A percentile compares a stretch with the other conserved stretches of the same genome.
Conservation (phyloP, 768 basidiomycete genomes). For the Artomyces pyxidatus region DNA sequence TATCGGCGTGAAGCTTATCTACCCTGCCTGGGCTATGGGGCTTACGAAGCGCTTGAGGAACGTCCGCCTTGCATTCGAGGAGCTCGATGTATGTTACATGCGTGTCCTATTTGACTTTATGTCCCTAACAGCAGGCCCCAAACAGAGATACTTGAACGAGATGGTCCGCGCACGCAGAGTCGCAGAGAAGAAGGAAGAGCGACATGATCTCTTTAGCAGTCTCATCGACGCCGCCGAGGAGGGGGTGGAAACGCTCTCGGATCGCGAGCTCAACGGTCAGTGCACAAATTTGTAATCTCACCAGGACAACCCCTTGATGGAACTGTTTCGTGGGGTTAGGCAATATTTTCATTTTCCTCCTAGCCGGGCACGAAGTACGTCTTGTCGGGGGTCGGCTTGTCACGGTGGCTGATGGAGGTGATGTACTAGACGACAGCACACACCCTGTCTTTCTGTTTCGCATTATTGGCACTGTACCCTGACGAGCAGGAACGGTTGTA, state of each 20-base stretch:
- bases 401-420: neutral
- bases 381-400: neutral
- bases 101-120: neutral
- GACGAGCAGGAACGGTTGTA: constrained; percentile 35
- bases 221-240: constrained; percentile 19
- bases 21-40: constrained; percentile 20
- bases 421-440: constrained; percentile 28
- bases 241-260: constrained; percentile 7
- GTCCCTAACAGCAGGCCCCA: neutral
- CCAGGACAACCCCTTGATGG: no score
- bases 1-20: constrained; percentile 19
- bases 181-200: constrained; percentile 12
- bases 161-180: constrained; percentile 17
- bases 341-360: constrained; percentile 25
- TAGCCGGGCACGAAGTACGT: constrained; percentile 27
- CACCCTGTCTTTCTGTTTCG: constrained; percentile 31
- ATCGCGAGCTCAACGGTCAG: constrained; percentile 18
- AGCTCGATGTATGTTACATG: constrained; percentile 20
- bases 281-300: no score
- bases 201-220: constrained; percentile 21
- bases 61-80: constrained; percentile 19
- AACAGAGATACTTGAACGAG: constrained; percentile 20
- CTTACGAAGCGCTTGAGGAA: constrained; percentile 17
- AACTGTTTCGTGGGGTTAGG: constrained; percentile 2
- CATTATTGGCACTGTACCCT: constrained; percentile 32